Evolutionary conservation across 495 filamentous ascomycete genomes (phyloP), one percentile per base, ranked within the genome.

Genomic region (Geoglossum glabrum): DNA sequence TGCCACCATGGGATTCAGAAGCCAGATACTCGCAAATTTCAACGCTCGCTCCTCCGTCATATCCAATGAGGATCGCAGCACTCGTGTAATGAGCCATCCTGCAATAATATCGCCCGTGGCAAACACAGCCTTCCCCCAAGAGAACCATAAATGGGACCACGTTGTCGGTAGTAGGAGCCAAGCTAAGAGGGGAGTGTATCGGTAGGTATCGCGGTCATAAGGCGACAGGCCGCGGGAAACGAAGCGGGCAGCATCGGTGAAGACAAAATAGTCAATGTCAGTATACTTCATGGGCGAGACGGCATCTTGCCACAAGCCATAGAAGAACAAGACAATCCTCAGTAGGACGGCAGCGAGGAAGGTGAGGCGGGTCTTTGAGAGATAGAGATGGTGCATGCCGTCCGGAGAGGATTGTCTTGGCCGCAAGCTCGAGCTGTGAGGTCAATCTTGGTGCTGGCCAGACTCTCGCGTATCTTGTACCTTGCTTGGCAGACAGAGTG

Each of bases 261-360:
- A 98, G 60, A 98, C 92, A 63, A 85, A 81, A 74, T 98, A 98
- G 76, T 98, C 92, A 65, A 98, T 95, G 70, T 98, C 92, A 56
- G 93, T 98, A 75, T 96, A 98, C 70, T 95, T 95, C 63, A 98
- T 70, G 2, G 88, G 76, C 10, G 88, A 92, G 71, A 86, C 75
- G 59, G 86, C 81, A 67, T 98, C 92, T 75, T 98, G 92, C 72
- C 83, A 84, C 57, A 86, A 76, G 38, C 93, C 92, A 68, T 95
- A 96, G 60, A 90, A 61, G 26, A 96, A 76, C 57, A 98, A 76
- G 21, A 72, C 68, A 8, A 77, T 61, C 52, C 92, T 83, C 2
- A 97, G 76, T 23, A 79, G 57, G 30, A 79, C 74, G 1, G 90
- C 85, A 17, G 78, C 71, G 26, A 79, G 58, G 65, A 94, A 88